Evolutionary conservation across 768 basidiomycete genomes (phyloP), one percentile per base, ranked within the genome.

Genomic region (Brasilioporus rufonigricans): DNA sequence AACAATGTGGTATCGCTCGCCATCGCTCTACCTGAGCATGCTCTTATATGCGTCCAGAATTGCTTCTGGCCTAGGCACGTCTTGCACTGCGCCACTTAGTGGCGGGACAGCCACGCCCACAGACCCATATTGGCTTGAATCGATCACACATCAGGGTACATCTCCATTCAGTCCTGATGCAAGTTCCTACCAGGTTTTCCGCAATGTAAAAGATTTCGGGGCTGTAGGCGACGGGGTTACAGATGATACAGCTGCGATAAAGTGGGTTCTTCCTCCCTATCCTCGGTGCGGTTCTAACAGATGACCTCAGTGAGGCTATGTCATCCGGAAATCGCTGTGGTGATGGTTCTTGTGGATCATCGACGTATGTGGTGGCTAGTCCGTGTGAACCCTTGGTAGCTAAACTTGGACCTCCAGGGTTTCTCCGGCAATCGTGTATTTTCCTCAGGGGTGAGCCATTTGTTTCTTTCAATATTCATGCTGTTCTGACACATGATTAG

Each of bases 231-330:
- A 88, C 69, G 89, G 89, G 50, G 70, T 82, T 1, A 80, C 83
- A 5, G 89, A 91, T 62, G 90, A 91, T 59, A 89, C 89, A 5
- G 78, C 72, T 23, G 87, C 89, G 3, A 89, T 89, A 66, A 89
- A 87, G 86, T 85, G 49, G n/a, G 50, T 39, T 40, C n/a, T n/a
- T n/a, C n/a, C n/a, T n/a, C n/a, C n/a, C n/a, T n/a, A n/a, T n/a
- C n/a, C 5, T 53, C 36, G 23, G 52, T 9, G 7, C 0, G 9
- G 33, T 32, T 46, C 52, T 53, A 23, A 29, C 45, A 59, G 43
- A 52, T 53, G 38, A 48, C 55, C 23, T 11, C 47, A 89, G 87
- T 61, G 66, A 66, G 24, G 89, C 89, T 8, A 90, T 91, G 51
- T 76, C 81, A 36, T 72, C 77, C 21, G 84, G 84, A 13, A 66